phyloP scores from a whole-genome alignment of 768 basidiomycete species.

The Lanmaoa rubissima region DNA sequence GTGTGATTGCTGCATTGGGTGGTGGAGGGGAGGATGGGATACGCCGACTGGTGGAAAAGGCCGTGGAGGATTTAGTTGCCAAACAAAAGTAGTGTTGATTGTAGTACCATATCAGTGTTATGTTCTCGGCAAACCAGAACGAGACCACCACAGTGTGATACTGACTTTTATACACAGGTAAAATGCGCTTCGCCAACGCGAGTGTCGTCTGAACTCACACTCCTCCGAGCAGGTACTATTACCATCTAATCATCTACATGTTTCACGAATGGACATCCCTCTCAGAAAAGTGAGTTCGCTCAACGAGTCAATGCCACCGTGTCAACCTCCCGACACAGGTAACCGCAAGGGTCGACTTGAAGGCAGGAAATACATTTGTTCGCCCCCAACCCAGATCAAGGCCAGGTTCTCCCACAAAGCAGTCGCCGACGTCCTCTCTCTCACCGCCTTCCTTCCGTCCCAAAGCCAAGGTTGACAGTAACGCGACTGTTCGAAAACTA shows the following conservation, averaged over 20 bases:
- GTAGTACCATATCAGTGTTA: no score
- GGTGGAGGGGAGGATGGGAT: slow-evolving; percentile 51
- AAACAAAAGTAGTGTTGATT: slow-evolving; percentile 16
- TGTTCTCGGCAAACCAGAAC: slow-evolving; percentile 9
- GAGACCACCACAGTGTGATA: not conserved
- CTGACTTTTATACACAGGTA: not conserved
- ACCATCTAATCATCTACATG: not conserved
- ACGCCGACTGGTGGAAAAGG: slow-evolving; percentile 50
- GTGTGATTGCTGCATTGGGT: slow-evolving; percentile 65
- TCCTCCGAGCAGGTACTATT: not conserved
- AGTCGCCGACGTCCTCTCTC: slow-evolving; percentile 23
- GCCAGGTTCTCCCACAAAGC: slow-evolving; percentile 50
- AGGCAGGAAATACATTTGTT: slow-evolving; percentile 30
- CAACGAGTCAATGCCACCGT: not conserved
- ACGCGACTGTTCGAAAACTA: slow-evolving; percentile 39
- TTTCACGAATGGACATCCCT: slow-evolving; percentile 37
- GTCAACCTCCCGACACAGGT: slow-evolving; percentile 40
- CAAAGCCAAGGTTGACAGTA: slow-evolving; percentile 62
- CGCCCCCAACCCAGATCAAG: slow-evolving; percentile 37
- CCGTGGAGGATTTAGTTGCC: slow-evolving; percentile 57
- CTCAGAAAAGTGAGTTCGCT: slow-evolving; percentile 44
- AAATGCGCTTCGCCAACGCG: not conserved
- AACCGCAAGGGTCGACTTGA: slow-evolving; percentile 50
- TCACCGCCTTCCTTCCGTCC: slow-evolving; percentile 39
- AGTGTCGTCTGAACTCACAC: not conserved